Percentiles rank a stretch among this genome's conserved stretches.
Evolutionary conservation across 2,329 filamentous ascomycete genomes (phyloP).

Genomic region (Elsinoe batatas): DNA sequence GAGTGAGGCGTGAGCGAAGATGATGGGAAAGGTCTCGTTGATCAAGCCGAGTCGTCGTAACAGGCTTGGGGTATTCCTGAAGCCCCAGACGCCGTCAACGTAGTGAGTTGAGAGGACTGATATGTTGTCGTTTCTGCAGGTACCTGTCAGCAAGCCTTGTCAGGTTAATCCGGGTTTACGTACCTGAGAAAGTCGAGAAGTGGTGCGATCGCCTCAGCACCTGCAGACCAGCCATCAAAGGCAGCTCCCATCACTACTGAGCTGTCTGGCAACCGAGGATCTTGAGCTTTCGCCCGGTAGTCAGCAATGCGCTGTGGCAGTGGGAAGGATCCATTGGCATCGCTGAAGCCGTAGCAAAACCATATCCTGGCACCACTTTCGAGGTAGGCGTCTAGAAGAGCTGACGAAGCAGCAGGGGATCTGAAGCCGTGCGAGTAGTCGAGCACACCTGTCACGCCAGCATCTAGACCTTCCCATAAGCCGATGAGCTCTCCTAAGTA

Average conservation of each 20-base stretch:
- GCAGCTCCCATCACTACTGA: background rate
- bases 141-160: constrained; percentile 35
- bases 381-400: constrained; percentile 9
- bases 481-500: constrained; percentile 40
- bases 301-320: background rate
- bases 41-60: background rate
- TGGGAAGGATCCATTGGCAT: background rate
- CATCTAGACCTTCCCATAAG: constrained; percentile 42
- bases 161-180: constrained; percentile 41
- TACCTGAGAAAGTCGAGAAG: background rate
- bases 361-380: constrained; percentile 16
- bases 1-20: background rate
- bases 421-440: constrained; percentile 43
- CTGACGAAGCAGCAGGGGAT: constrained; percentile 12
- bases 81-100: background rate
- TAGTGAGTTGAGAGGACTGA: constrained; percentile 17
- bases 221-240: background rate
- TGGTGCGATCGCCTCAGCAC: background rate
- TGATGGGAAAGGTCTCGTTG: background rate
- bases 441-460: constrained; percentile 44
- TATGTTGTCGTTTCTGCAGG: constrained; percentile 34
- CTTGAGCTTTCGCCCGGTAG: background rate
- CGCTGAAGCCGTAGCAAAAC: constrained; percentile 32
- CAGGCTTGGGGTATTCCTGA: background rate
- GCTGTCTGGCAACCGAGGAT: background rate